These are phyloP conservation scores for Tricholoma hemisulphureum DNA, from an alignment of 768 basidiomycete genomes.

Conservation along the genomic window DNA sequence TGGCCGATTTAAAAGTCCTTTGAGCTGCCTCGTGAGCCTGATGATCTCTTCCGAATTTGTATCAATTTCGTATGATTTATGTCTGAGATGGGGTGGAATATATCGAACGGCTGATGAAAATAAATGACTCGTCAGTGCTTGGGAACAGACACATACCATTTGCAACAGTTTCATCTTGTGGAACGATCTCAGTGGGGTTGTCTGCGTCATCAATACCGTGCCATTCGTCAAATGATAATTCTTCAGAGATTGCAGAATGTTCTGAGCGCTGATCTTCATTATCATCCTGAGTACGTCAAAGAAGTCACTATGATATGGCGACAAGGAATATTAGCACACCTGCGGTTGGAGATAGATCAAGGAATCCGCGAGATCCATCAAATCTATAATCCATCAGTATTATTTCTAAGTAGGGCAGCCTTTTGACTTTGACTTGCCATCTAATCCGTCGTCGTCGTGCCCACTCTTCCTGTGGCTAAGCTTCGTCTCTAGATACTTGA, in stretches of 20 bases:
- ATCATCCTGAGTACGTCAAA: not conserved
- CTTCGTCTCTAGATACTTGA: constrained; percentile 77
- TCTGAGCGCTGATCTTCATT: constrained; percentile 1
- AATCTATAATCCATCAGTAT: constrained; percentile 35
- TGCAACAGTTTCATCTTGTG: not conserved
- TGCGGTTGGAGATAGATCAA: constrained; percentile 20
- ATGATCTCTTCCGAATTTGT: constrained; percentile 38
- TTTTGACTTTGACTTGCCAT: constrained; percentile 50
- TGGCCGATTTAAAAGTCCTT: constrained; percentile 87
- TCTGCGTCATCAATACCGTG: constrained; percentile 30
- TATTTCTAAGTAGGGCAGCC: not conserved
- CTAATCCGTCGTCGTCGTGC: constrained; percentile 76
- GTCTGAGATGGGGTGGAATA: constrained; percentile 79
- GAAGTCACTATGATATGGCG: not conserved
- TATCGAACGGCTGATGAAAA: constrained; percentile 48
- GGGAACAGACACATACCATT: not conserved
- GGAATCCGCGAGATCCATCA: constrained; percentile 52
- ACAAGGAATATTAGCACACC: constrained; percentile 1
- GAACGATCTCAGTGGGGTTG: not conserved
- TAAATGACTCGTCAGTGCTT: not conserved
- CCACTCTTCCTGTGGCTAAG: constrained; percentile 55
- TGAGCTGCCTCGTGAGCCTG: constrained; percentile 73
- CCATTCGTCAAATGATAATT: constrained; percentile 38
- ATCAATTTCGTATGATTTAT: constrained; percentile 25
- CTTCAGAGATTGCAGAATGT: constrained; percentile 12